Evolutionary conservation across 768 basidiomycete species (phyloP).

Genomic region (Tylopilus felleus): DNA sequence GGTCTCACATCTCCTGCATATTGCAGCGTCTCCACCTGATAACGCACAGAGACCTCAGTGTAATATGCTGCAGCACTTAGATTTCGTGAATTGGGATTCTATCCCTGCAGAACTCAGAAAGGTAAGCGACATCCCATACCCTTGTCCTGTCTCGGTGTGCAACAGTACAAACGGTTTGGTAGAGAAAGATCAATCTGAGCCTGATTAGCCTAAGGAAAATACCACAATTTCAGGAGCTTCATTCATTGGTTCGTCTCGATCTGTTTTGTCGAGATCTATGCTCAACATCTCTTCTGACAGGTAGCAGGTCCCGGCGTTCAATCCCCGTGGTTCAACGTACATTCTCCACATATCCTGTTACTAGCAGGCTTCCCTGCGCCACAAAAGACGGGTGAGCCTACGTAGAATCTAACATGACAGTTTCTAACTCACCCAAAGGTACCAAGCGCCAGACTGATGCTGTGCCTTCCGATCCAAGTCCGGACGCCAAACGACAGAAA

Average conservation of each 20-base stretch:
- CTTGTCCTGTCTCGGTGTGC: background rate
- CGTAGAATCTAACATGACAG: background rate
- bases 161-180: background rate
- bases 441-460: slow-evolving; percentile 46
- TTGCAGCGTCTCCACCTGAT: slow-evolving; percentile 59
- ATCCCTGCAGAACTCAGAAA: slow-evolving; percentile 61
- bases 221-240: slow-evolving; percentile 49
- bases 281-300: slow-evolving; percentile 21
- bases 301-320: slow-evolving; percentile 35
- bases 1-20: slow-evolving; percentile 53
- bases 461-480: slow-evolving; percentile 31
- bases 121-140: slow-evolving; percentile 32
- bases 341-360: slow-evolving; percentile 42
- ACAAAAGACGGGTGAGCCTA: slow-evolving; percentile 31
- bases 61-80: slow-evolving; percentile 47
- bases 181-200: slow-evolving; percentile 62
- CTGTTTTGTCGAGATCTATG: background rate
- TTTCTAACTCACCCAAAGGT: slow-evolving; percentile 21
- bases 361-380: slow-evolving; percentile 47
- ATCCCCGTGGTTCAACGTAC: slow-evolving; percentile 56
- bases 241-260: slow-evolving; percentile 41
- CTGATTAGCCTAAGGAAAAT: slow-evolving; percentile 46
- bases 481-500: slow-evolving; percentile 45
- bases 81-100: slow-evolving; percentile 56
- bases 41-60: slow-evolving; percentile 48